Base-by-base conservation (phyloP, 108 stramenopile genomes). In the Discostella stelligeroides region DNA sequence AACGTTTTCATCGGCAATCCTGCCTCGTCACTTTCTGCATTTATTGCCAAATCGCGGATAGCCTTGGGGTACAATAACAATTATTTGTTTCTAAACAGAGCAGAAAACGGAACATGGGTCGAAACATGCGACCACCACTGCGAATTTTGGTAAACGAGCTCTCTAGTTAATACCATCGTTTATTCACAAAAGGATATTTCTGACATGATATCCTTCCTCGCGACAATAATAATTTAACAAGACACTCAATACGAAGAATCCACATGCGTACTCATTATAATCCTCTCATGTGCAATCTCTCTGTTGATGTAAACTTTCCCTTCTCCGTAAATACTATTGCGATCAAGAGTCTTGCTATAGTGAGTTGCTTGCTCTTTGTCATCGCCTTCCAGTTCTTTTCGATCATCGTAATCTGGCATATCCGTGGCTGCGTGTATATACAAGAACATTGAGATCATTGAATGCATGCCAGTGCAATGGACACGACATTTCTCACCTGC, bases 331-430 rank as follows among this genome's bases (percentile, higher is more conserved):
- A 81, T 65, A 67, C 50, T 69, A 11, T 65, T 72, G 9, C 77
- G 70, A 56, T 64, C 66, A 24, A 81, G 82, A 23, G 82, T 85
- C 56, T 81, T 69, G 57, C 82, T 84, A 68, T 88, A 88, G 70
- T 88, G 86, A 67, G 54, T 53, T 21, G 80, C 69, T 64, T 76
- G 74, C 41, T 72, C 69, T 59, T 76, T 71, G 40, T 79, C 72
- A 29, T 64, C 49, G 50, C 70, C 63, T 70, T 76, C 66, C 30
- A 72, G 60, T 17, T 77, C 46, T 63, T 73, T 68, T 29, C 85
- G 80, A 51, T 88, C 87, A 43, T 88, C 85, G 42, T 84, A 88
- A 24, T 88, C 85, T 2, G 87, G 87, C 83, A 88, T 79, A 56
- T 88, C 85, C 7, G 87, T 88, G 9, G 87, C 75, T 75, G 49